Evolutionary conservation across 441 rosid genomes (phyloP).

Genomic region (Adansonia grandidieri): DNA sequence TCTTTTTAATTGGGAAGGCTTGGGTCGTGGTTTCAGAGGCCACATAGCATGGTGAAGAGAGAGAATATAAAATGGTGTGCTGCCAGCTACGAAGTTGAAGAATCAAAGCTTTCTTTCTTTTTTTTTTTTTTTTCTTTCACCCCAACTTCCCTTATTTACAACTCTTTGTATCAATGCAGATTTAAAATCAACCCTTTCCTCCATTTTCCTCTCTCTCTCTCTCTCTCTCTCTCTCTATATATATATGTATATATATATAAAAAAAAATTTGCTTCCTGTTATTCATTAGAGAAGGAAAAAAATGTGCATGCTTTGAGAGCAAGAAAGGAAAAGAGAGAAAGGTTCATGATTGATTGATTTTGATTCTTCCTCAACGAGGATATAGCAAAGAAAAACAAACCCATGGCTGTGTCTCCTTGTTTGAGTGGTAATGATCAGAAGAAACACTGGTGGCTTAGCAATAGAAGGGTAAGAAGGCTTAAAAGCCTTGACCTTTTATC

Average conservation of each 20-base stretch:
- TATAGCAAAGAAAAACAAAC: constrained; percentile 10
- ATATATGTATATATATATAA: too few relatives aligned
- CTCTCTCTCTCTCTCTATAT: background rate
- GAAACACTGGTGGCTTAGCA: constrained; percentile 96
- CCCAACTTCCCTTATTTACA: constrained; percentile 40
- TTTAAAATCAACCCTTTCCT: constrained; percentile 39
- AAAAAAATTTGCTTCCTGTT: constrained; percentile 32
- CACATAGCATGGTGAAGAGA: constrained; percentile 28
- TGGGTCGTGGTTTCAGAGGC: constrained; percentile 25
- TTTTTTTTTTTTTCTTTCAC: background rate
- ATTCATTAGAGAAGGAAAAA: constrained; percentile 24
- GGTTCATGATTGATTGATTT: constrained; percentile 37
- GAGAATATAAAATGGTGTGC: constrained; percentile 51
- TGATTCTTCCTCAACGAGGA: constrained; percentile 33
- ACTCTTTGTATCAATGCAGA: constrained; percentile 34
- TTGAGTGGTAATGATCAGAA: constrained; percentile 45
- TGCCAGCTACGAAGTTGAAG: constrained; percentile 86
- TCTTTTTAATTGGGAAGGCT: background rate
- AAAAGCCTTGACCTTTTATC: background rate
- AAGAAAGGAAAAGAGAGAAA: background rate
- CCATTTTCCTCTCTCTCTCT: constrained; percentile 11
- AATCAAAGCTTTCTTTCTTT: constrained; percentile 61
- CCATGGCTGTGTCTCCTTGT: constrained; percentile 63
- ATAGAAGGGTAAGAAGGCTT: constrained; percentile 58
- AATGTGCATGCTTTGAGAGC: constrained; percentile 25